Conservation (phyloP, 2,329 filamentous ascomycete genomes). For the Beauveria rudraprayagi region DNA sequence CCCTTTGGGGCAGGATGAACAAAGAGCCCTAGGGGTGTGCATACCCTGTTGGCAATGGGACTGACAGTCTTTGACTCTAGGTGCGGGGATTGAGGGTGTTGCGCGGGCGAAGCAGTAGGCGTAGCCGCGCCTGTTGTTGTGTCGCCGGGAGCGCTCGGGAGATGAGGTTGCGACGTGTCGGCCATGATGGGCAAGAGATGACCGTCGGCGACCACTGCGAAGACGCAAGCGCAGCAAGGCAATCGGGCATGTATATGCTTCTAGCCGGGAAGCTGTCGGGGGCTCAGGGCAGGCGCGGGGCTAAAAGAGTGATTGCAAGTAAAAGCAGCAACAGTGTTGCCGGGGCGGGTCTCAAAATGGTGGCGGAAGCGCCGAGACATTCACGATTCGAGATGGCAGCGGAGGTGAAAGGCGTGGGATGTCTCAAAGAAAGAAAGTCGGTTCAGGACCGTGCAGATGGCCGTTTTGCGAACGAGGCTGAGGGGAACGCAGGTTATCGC, state of each 20-base stretch:
- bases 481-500: background rate
- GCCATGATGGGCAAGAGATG: background rate
- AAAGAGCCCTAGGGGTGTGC: slow-evolving; percentile 16
- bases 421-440: slow-evolving; percentile 4
- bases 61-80: background rate
- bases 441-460: background rate
- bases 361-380: slow-evolving; percentile 9
- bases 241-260: background rate
- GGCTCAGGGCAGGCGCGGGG: background rate
- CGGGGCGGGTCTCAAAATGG: slow-evolving; percentile 1
- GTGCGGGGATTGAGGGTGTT: background rate
- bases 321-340: background rate
- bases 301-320: background rate
- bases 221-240: background rate
- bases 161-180: background rate
- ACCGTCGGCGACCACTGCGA: background rate
- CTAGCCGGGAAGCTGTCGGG: background rate
- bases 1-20: slow-evolving; percentile 10
- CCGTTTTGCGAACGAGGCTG: background rate
- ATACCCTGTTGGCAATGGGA: slow-evolving; percentile 15
- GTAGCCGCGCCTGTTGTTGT: background rate
- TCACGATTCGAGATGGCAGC: slow-evolving; percentile 1
- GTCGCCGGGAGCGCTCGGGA: background rate
- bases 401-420: background rate
- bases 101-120: background rate